Evolutionary conservation across 371 early-diverging fungal species (phyloP).

Genomic region (Dichotomocladium elegans): DNA sequence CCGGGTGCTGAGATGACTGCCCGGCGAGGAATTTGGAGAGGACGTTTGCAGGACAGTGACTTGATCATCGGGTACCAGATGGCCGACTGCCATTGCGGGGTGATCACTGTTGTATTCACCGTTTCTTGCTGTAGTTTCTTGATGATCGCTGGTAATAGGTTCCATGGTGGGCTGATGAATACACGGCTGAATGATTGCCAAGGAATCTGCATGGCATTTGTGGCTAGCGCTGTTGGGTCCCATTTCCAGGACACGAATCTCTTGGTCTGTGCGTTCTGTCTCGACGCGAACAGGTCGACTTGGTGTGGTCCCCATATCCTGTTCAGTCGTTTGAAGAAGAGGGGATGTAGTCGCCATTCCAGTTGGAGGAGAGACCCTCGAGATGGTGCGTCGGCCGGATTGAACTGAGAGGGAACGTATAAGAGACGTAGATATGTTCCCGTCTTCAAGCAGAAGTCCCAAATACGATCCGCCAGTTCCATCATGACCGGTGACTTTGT

Average conservation of each 20-base stretch:
- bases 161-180: too few species aligned
- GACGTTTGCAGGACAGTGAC: not conserved
- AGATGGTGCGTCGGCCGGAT: slow-evolving; percentile 20
- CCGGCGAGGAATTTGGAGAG: not conserved
- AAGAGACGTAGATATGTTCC: slow-evolving; percentile 11
- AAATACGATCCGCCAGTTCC: slow-evolving; percentile 9
- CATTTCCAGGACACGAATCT: slow-evolving; percentile 6
- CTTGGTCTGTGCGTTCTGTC: not conserved
- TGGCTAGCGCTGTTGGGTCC: slow-evolving; percentile 9
- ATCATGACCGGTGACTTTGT: slow-evolving; percentile 14
- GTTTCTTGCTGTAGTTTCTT: not conserved
- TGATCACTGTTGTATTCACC: slow-evolving; percentile 10
- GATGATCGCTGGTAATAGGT: slow-evolving; percentile 1
- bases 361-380: slow-evolving; percentile 10
- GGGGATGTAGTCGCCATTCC: slow-evolving; percentile 16
- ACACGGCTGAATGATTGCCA: slow-evolving; percentile 8
- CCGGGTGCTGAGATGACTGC: not conserved
- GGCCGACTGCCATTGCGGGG: slow-evolving; percentile 19
- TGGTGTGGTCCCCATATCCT: slow-evolving; percentile 20
- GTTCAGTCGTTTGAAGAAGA: slow-evolving; percentile 11
- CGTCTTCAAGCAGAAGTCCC: slow-evolving; percentile 14
- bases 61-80: slow-evolving; percentile 11
- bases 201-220: slow-evolving; percentile 1
- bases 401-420: slow-evolving; percentile 20
- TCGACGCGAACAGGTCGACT: slow-evolving; percentile 14